Percentiles rank a stretch among this genome's conserved stretches.
Conservation (phyloP, 2,329 filamentous ascomycete genomes). For the Diplodia seriata region DNA sequence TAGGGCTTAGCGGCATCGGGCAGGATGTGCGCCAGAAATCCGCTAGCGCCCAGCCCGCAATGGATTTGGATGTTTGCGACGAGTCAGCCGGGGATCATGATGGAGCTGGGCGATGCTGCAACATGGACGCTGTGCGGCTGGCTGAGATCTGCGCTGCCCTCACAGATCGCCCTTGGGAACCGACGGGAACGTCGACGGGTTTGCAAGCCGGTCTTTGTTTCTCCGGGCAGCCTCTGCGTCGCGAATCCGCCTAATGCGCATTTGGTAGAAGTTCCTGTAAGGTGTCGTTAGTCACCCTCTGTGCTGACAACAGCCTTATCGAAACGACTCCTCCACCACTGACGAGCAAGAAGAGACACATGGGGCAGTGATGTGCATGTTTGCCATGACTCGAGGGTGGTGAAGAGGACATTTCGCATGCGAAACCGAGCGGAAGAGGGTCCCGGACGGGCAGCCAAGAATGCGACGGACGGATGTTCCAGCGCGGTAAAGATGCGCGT, state of each 20-base stretch:
- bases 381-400: neutral
- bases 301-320: neutral
- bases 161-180: slow-evolving; percentile 69
- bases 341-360: neutral
- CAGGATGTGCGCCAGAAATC: slow-evolving; percentile 23
- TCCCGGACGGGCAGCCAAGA: slow-evolving; percentile 7
- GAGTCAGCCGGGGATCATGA: slow-evolving; percentile 23
- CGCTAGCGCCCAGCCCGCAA: slow-evolving; percentile 19
- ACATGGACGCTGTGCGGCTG: neutral
- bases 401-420: neutral
- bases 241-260: slow-evolving; percentile 78
- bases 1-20: slow-evolving; percentile 31
- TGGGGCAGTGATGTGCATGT: neutral
- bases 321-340: neutral
- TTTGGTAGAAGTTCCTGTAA: slow-evolving; percentile 80
- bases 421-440: slow-evolving; percentile 5
- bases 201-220: slow-evolving; percentile 79
- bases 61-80: slow-evolving; percentile 31
- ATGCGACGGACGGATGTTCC: slow-evolving; percentile 4
- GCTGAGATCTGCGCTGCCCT: slow-evolving; percentile 15
- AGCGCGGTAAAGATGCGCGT: slow-evolving; percentile 8
- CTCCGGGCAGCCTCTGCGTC: slow-evolving; percentile 80
- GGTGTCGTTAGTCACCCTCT: slow-evolving; percentile 13
- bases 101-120: slow-evolving; percentile 22
- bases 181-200: slow-evolving; percentile 82